Evolutionary conservation across 139 green algal species (phyloP).

Genomic region (Tetratostichococcus sp.): DNA sequence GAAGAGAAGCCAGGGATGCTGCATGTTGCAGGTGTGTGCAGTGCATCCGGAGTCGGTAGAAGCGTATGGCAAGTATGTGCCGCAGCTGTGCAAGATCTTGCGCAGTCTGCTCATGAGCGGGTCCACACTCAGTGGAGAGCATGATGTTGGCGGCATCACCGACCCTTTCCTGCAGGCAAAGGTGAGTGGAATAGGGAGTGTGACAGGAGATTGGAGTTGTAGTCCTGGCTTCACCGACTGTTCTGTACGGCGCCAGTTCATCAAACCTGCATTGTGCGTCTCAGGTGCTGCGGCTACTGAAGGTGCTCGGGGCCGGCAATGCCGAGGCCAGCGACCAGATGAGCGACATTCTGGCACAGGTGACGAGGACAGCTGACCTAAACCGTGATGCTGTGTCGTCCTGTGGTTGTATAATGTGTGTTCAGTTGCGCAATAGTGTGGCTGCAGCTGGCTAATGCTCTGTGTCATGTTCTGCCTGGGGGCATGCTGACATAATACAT

Average conservation of each 20-base stretch:
- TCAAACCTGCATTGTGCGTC: too few species aligned
- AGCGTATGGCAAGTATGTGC: slow-evolving; percentile 38
- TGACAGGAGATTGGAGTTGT: too few species aligned
- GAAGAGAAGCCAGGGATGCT: neutral
- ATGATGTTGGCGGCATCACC: slow-evolving; percentile 89
- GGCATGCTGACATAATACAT: neutral
- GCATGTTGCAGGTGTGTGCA: neutral
- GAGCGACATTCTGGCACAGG: slow-evolving; percentile 93
- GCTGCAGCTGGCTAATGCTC: neutral
- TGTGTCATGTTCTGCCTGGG: neutral
- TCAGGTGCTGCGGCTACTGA: slow-evolving; percentile 80
- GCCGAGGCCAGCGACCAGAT: slow-evolving; percentile 91
- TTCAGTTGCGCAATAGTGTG: neutral
- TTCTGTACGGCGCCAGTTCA: too few species aligned
- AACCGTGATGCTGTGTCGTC: neutral
- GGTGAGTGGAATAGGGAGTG: slow-evolving; percentile 8
- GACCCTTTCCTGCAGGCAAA: slow-evolving; percentile 97
- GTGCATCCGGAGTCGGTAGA: neutral
- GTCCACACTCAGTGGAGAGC: slow-evolving; percentile 70
- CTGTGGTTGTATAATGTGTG: too few species aligned
- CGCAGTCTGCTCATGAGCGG: slow-evolving; percentile 52
- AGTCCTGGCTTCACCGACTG: too few species aligned
- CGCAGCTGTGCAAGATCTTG: slow-evolving; percentile 67
- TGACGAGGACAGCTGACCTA: neutral
- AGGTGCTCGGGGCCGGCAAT: slow-evolving; percentile 73